phyloP scores from a whole-genome alignment of 2,329 filamentous ascomycete species.

The Fusarium phyllophilum region DNA sequence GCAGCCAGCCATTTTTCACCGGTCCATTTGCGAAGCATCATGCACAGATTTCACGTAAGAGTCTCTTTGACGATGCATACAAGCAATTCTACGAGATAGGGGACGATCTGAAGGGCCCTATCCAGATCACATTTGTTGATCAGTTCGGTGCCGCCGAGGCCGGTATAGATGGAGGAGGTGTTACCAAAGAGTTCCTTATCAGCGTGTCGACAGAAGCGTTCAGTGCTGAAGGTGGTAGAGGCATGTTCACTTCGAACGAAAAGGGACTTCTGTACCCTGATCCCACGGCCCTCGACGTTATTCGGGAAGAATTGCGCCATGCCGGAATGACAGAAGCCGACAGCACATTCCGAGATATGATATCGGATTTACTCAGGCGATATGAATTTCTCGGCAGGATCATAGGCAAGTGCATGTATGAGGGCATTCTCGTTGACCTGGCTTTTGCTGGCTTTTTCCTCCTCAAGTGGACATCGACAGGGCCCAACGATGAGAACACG shows the following conservation, averaged over 20 bases:
- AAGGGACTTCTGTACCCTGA: conserved; percentile 91
- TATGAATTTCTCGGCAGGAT: conserved; percentile 95
- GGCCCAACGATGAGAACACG: conserved; percentile 69
- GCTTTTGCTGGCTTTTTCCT: conserved; percentile 96
- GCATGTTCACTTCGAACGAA: conserved; percentile 84
- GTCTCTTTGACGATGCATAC: conserved; percentile 87
- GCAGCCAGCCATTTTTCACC: conserved; percentile 9
- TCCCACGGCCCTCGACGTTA: conserved; percentile 78
- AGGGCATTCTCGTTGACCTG: conserved; percentile 93
- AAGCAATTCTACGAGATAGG: conserved; percentile 83
- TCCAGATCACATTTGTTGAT: conserved; percentile 96
- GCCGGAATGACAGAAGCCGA: conserved; percentile 63
- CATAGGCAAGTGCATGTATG: conserved; percentile 96
- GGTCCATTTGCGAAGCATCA: conserved; percentile 69
- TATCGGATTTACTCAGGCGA: conserved; percentile 72
- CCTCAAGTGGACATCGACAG: conserved; percentile 89
- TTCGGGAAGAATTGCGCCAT: conserved; percentile 66
- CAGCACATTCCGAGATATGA: conserved; percentile 64
- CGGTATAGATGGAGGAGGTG: conserved; percentile 95
- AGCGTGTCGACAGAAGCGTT: conserved; percentile 90
- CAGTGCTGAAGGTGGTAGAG: conserved; percentile 55
- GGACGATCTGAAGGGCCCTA: conserved; percentile 89
- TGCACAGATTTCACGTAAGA: conserved; percentile 80
- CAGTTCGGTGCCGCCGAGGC: conserved; percentile 87
- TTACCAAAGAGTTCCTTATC: conserved; percentile 96